A percentile compares a stretch with the other conserved stretches of the same genome.
Evolutionary conservation across 805 yeast species (phyloP).

Genomic region (Saccharomycopsis malanga): DNA sequence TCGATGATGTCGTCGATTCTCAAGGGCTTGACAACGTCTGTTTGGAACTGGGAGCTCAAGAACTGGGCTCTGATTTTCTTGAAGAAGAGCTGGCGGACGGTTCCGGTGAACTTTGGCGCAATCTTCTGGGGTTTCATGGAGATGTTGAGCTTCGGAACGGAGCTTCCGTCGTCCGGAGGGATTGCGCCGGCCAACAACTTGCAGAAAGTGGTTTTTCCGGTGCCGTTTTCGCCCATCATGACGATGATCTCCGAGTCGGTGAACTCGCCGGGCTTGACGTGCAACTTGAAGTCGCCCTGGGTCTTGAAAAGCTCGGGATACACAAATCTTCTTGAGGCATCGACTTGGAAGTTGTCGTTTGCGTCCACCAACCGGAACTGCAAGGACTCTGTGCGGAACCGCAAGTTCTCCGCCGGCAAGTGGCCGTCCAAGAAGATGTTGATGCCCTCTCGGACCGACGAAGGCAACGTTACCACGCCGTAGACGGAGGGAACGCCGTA

Average conservation of each 20-base stretch:
- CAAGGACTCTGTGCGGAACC: constrained; percentile 92
- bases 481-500: constrained; percentile 98
- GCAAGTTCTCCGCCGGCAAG: constrained; percentile 92
- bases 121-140: constrained; percentile 99
- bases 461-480: constrained; percentile 96
- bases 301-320: constrained; percentile 86
- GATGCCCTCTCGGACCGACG: constrained; percentile 98
- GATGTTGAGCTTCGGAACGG: constrained; percentile 82
- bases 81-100: constrained; percentile 94
- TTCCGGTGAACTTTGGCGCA: constrained; percentile 98
- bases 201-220: constrained; percentile 98
- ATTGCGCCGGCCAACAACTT: constrained; percentile 89
- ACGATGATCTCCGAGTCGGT: constrained; percentile 95
- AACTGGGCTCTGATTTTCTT: constrained; percentile 93
- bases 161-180: constrained; percentile 75
- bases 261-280: constrained; percentile 80
- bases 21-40: constrained; percentile 95
- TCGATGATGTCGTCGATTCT: constrained; percentile 90
- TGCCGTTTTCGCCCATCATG: constrained; percentile 99
- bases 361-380: constrained; percentile 93
- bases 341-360: constrained; percentile 64
- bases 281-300: constrained; percentile 90
- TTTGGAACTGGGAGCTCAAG: constrained; percentile 94
- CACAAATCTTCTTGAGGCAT: constrained; percentile 67
- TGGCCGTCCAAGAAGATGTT: constrained; percentile 98